phyloP scores from a whole-genome alignment of 2,329 filamentous ascomycete species.

The Thermochaetoides dissita region DNA sequence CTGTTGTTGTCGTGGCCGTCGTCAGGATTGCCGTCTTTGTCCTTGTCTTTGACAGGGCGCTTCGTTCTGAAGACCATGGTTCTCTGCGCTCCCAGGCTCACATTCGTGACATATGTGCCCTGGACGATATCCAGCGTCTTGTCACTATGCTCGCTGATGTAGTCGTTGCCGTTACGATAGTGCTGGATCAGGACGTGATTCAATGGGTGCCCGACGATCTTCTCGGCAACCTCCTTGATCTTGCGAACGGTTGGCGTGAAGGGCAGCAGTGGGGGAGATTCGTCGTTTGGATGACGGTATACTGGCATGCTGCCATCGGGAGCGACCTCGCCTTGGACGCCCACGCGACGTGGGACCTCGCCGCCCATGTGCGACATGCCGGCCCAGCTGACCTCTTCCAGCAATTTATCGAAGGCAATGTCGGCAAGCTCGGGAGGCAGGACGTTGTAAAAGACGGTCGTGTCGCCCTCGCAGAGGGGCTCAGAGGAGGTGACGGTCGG shows the following conservation, averaged over 20 bases:
- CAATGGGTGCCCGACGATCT: slow-evolving; percentile 59
- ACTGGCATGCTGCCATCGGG: slow-evolving; percentile 64
- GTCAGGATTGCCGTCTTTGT: slow-evolving; percentile 1
- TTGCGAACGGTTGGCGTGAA: slow-evolving; percentile 61
- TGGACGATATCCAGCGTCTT: slow-evolving; percentile 85
- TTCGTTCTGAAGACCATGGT: slow-evolving; percentile 85
- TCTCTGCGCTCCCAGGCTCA: slow-evolving; percentile 82
- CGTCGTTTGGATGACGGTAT: slow-evolving; percentile 90
- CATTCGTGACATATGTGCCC: slow-evolving; percentile 75
- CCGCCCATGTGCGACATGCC: slow-evolving; percentile 87
- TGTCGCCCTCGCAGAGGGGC: slow-evolving; percentile 67
- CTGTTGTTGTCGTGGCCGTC: neutral
- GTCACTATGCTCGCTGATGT: slow-evolving; percentile 92
- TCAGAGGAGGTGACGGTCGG: slow-evolving; percentile 19
- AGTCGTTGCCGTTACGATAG: slow-evolving; percentile 78
- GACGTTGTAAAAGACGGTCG: slow-evolving; percentile 56
- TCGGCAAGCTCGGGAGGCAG: slow-evolving; percentile 43
- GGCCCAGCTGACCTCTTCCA: slow-evolving; percentile 70
- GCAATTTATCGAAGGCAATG: slow-evolving; percentile 54
- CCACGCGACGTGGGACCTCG: slow-evolving; percentile 79
- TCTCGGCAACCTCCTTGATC: slow-evolving; percentile 57
- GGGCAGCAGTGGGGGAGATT: slow-evolving; percentile 60
- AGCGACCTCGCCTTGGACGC: slow-evolving; percentile 64
- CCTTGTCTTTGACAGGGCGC: slow-evolving; percentile 27
- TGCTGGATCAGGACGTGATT: slow-evolving; percentile 91